Base-by-base conservation (phyloP, 2,329 filamentous ascomycete genomes). In the Aspergillus sp. region DNA sequence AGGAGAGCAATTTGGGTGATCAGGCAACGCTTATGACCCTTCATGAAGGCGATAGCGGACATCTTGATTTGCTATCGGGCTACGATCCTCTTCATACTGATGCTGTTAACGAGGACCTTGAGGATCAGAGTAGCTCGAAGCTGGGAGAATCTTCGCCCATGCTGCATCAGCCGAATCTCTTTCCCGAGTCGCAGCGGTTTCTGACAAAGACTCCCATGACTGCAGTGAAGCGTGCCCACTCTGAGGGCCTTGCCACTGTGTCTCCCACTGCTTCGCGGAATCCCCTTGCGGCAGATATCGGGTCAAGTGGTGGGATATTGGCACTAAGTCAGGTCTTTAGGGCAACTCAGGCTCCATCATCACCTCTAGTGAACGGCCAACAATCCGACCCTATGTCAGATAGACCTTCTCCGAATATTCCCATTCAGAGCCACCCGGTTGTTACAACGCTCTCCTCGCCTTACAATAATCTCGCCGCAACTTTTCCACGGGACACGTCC, bases 371-470 rank as follows among this genome's bases (percentile, higher is more conserved):
- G 10, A 72, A 75, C 62, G 63, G 69, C 10, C 65, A 69, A 2
- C 73, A 73, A 6, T 71, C 72, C 2, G 79, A 79, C 47, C 67
- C 73, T 8, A 63, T 74, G 30, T 82, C 79, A 10, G 80, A 82
- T 62, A 77, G 80, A 53, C 81, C 81, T 3, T 82, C 81, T 2
- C 81, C 81, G n/a, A 78, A 80, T 63, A 69, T 82, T 19, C 76
- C 79, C 39, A 75, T 80, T 25, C 74, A 80, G 56, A 69, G 70
- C 36, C 73, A 71, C 30, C 73, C 75, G 8, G 65, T 76, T 23
- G 66, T 69, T 47, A 68, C 70, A 10, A 66, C 66, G 7, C 61
- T 75, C 0, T 79, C 77, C 4, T 80, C 80, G 2, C 76, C 80
- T 4, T 65, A 72, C 36, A 71, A 69, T 27, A 62, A 69, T 6